Evolutionary conservation across 169 alveolate species (phyloP).

Genomic region (Besnoitia besnoiti): DNA sequence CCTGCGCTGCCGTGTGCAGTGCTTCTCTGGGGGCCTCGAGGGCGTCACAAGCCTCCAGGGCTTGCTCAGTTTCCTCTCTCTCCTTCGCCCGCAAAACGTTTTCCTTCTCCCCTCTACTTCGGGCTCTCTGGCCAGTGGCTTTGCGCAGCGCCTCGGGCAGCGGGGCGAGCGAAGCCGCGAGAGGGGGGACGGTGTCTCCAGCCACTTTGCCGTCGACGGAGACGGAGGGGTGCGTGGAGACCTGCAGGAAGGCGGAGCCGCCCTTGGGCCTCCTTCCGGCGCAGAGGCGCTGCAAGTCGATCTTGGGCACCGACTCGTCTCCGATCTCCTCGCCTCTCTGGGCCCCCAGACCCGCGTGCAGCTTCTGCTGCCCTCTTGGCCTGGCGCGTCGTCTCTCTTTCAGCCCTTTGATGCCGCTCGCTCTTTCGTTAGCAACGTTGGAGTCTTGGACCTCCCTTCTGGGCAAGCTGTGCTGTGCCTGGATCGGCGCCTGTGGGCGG

Average conservation of each 20-base stretch:
- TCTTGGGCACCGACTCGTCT: background rate
- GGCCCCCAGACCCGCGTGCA: constrained; percentile 1
- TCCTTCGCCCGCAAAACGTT: constrained; percentile 21
- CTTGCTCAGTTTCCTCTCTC: background rate
- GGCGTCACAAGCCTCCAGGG: constrained; percentile 11
- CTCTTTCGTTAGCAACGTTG: background rate
- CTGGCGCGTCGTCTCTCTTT: background rate
- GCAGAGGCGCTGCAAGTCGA: background rate
- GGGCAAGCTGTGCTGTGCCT: constrained; percentile 16
- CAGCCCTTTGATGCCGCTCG: background rate
- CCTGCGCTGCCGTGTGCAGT: constrained; percentile 18
- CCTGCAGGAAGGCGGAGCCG: too few species aligned
- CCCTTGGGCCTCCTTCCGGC: too few species aligned
- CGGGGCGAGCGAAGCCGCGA: background rate
- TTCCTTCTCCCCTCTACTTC: background rate
- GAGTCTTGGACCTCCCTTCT: constrained; percentile 17
- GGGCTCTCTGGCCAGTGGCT: background rate
- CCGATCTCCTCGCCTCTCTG: background rate
- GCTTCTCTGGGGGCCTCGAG: constrained; percentile 6
- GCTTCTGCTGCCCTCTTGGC: background rate
- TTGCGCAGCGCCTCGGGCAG: background rate
- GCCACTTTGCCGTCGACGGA: background rate
- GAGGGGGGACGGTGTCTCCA: background rate
- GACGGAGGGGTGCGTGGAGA: too few species aligned
- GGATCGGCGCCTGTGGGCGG: constrained; percentile 24